These are phyloP conservation scores for Penicillium sp. DNA, from an alignment of 2,329 filamentous ascomycete genomes.

Conservation along the genomic window DNA sequence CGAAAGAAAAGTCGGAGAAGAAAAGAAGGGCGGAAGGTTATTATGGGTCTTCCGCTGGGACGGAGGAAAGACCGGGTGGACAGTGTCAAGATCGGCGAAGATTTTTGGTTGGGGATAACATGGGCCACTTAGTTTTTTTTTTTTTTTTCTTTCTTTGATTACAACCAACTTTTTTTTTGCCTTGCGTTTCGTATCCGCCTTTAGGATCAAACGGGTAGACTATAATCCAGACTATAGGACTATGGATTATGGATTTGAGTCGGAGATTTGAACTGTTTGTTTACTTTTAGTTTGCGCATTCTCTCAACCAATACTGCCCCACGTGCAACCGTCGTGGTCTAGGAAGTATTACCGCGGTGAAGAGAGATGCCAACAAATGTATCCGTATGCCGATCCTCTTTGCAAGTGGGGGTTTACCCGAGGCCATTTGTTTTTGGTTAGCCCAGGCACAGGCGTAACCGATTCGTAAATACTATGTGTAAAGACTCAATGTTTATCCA, in stretches of 20 bases:
- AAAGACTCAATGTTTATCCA: neutral
- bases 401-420: slow-evolving; percentile 19
- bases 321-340: slow-evolving; percentile 10
- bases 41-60: neutral
- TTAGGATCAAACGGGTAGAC: too few relatives aligned
- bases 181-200: neutral
- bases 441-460: slow-evolving; percentile 2
- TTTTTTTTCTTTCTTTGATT: too few relatives aligned
- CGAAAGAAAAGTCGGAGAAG: slow-evolving; percentile 1
- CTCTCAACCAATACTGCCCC: neutral
- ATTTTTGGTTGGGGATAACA: neutral
- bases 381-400: slow-evolving; percentile 9
- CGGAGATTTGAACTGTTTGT: neutral
- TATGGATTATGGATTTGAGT: too few relatives aligned
- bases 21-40: neutral
- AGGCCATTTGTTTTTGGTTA: slow-evolving; percentile 9
- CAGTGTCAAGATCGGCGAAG: slow-evolving; percentile 15
- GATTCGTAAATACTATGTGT: neutral
- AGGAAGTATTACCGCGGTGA: slow-evolving; percentile 6
- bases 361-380: slow-evolving; percentile 10
- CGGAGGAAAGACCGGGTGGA: slow-evolving; percentile 6
- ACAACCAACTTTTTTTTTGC: neutral
- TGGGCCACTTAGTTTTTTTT: neutral
- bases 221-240: too few relatives aligned
- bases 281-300: neutral